Percentiles rank a stretch among this genome's conserved stretches.
Conservation (phyloP, 2,329 filamentous ascomycete species). For the Xylariaceae sp. region DNA sequence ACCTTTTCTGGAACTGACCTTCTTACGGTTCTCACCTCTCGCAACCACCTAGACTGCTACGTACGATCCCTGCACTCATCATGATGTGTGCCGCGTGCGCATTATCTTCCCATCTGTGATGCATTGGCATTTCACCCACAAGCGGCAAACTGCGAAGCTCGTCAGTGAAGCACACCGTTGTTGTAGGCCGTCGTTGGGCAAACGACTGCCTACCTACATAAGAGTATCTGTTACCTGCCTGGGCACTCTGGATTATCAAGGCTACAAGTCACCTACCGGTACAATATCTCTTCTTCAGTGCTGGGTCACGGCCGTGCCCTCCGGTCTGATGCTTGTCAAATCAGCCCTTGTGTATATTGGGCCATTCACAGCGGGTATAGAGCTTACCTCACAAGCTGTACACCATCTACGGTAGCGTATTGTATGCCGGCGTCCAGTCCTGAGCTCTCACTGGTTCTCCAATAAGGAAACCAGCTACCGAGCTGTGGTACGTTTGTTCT, state of each 20-base stretch:
- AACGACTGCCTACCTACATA: background rate
- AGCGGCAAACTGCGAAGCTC: background rate
- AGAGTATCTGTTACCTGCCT: background rate
- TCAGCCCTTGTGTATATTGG: constrained; percentile 12
- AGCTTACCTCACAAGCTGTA: background rate
- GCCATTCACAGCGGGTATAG: background rate
- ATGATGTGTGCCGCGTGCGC: constrained; percentile 3
- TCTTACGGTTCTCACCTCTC: background rate
- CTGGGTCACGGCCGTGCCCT: constrained; percentile 1
- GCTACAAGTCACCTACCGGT: constrained; percentile 6
- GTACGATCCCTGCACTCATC: constrained; percentile 1
- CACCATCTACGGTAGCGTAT: background rate
- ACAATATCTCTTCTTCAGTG: background rate
- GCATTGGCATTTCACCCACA: background rate
- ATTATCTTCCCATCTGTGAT: background rate
- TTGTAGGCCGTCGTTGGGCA: background rate
- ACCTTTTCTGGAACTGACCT: background rate
- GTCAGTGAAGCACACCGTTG: background rate
- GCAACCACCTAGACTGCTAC: background rate
- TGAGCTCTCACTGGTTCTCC: constrained; percentile 16
- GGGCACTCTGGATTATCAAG: background rate
- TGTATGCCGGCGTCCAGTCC: constrained; percentile 11
- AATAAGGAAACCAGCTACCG: constrained; percentile 14
- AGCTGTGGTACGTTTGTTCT: constrained; percentile 14
- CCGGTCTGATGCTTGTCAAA: constrained; percentile 10